Evolutionary conservation across 352 stramenopile genomes (phyloP).

Genomic region (Sclerospora graminicola): DNA sequence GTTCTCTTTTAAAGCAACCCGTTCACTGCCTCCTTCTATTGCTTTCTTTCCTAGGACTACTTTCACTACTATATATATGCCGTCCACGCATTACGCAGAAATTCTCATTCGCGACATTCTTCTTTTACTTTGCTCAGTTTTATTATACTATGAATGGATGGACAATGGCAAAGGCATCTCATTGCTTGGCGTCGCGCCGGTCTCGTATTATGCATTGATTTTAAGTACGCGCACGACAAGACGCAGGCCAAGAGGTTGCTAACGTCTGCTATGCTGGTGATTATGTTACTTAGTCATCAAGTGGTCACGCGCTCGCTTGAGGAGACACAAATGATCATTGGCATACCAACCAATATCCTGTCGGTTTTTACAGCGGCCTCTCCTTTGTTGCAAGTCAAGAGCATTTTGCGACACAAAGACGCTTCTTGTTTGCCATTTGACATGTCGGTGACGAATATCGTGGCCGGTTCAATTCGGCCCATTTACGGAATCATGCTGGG

Average conservation of each 20-base stretch:
- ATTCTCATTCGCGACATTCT: constrained; percentile 73
- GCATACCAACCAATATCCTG: constrained; percentile 61
- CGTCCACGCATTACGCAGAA: constrained; percentile 57
- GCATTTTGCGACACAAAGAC: constrained; percentile 49
- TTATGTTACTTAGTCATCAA: constrained; percentile 43
- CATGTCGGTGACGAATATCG: constrained; percentile 74
- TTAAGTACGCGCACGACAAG: constrained; percentile 44
- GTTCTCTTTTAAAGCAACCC: too few species aligned
- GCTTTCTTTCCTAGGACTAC: constrained; percentile 31
- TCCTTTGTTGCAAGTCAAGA: constrained; percentile 58
- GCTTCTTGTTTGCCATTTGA: constrained; percentile 59
- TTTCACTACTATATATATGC: constrained; percentile 45
- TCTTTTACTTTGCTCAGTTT: constrained; percentile 78
- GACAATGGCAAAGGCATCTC: constrained; percentile 54
- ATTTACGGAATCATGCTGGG: constrained; percentile 57
- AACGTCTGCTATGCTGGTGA: constrained; percentile 30
- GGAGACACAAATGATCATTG: constrained; percentile 53
- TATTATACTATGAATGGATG: constrained; percentile 72
- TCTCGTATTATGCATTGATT: constrained; percentile 56
- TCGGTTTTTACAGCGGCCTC: constrained; percentile 60
- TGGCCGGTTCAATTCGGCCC: constrained; percentile 53
- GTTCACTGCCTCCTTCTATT: too few species aligned
- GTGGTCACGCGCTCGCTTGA: constrained; percentile 28
- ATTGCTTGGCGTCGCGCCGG: constrained; percentile 40
- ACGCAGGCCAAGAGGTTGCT: constrained; percentile 33